Percentiles rank a stretch among this genome's conserved stretches.
phyloP scores from a whole-genome alignment of 2,329 filamentous ascomycete genomes.

The Verticillium dahliae region DNA sequence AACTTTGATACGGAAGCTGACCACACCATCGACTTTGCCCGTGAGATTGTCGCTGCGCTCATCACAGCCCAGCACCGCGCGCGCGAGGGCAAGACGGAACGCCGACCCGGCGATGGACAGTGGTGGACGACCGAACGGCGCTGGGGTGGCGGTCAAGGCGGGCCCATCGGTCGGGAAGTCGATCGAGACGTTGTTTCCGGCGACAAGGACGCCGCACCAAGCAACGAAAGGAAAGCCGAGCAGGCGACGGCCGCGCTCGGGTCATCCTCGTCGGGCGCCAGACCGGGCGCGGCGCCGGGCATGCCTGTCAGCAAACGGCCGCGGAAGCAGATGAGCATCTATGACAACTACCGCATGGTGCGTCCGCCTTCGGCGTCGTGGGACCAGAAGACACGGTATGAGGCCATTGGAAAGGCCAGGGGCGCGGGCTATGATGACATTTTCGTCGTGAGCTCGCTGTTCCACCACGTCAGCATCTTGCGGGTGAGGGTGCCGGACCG shows the following conservation, averaged over 20 bases:
- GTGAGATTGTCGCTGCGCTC: slow-evolving; percentile 54
- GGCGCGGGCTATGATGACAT: slow-evolving; percentile 51
- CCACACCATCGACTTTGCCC: slow-evolving; percentile 53
- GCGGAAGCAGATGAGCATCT: slow-evolving; percentile 50
- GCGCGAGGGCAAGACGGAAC: slow-evolving; percentile 50
- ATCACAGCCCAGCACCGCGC: slow-evolving; percentile 58
- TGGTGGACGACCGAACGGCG: slow-evolving; percentile 57
- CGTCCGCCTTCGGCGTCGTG: slow-evolving; percentile 50
- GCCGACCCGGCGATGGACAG: slow-evolving; percentile 47
- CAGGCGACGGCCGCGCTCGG: slow-evolving; percentile 6
- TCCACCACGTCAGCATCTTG: slow-evolving; percentile 55
- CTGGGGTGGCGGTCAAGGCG: slow-evolving; percentile 58
- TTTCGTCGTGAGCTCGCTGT: slow-evolving; percentile 54
- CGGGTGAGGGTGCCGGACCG: slow-evolving; percentile 50
- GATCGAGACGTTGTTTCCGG: slow-evolving; percentile 39
- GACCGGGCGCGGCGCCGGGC: neutral
- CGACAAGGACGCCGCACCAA: slow-evolving; percentile 32
- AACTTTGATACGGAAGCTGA: slow-evolving; percentile 49
- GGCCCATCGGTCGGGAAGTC: slow-evolving; percentile 56
- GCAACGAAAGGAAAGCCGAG: slow-evolving; percentile 7
- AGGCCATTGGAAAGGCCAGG: slow-evolving; percentile 44
- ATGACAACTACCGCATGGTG: slow-evolving; percentile 59
- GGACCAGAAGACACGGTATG: slow-evolving; percentile 54
- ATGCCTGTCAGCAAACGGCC: slow-evolving; percentile 36
- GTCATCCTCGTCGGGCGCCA: slow-evolving; percentile 8